A percentile compares a stretch with the other conserved stretches of the same genome.
Evolutionary conservation across 2,329 filamentous ascomycete species (phyloP).

Genomic region (Ascochyta fabae): DNA sequence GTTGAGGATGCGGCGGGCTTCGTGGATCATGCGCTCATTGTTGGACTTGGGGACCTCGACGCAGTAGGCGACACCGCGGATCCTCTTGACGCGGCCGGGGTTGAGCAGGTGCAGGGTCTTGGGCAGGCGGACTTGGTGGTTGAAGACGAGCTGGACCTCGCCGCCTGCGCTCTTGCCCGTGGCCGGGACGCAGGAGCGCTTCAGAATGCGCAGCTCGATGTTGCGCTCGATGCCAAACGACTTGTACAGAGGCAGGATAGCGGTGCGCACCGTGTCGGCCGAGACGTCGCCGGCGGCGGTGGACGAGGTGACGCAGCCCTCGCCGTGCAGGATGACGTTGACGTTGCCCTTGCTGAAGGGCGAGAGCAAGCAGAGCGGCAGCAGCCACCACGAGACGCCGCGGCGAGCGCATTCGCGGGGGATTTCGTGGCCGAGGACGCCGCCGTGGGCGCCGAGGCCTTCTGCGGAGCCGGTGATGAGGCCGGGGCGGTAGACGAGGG

Average conservation of each 20-base stretch:
- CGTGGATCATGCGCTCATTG: constrained; percentile 94
- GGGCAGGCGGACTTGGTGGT: constrained; percentile 88
- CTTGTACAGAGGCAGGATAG: constrained; percentile 86
- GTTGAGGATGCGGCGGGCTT: constrained; percentile 86
- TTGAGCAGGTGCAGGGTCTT: constrained; percentile 91
- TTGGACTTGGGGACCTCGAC: constrained; percentile 91
- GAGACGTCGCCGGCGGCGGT: constrained; percentile 86
- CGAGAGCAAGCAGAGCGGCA: constrained; percentile 86
- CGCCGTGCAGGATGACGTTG: constrained; percentile 87
- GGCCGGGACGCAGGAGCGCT: constrained; percentile 72
- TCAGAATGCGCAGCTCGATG: constrained; percentile 84
- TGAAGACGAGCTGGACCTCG: constrained; percentile 91
- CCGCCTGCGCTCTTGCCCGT: constrained; percentile 82
- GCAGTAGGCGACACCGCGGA: constrained; percentile 92
- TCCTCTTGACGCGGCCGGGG: constrained; percentile 83
- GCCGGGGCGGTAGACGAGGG: constrained; percentile 88
- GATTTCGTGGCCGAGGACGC: constrained; percentile 81
- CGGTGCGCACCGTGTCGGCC: constrained; percentile 91
- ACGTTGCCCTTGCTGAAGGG: constrained; percentile 92
- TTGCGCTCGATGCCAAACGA: constrained; percentile 87
- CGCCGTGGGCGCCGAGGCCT: constrained; percentile 73
- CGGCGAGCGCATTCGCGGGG: constrained; percentile 77
- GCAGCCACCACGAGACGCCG: constrained; percentile 88
- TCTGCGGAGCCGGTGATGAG: constrained; percentile 85
- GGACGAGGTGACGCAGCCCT: constrained; percentile 88